Evolutionary conservation across 2,329 filamentous ascomycete genomes (phyloP).

Genomic region (Aspergillus novofumigatus): DNA sequence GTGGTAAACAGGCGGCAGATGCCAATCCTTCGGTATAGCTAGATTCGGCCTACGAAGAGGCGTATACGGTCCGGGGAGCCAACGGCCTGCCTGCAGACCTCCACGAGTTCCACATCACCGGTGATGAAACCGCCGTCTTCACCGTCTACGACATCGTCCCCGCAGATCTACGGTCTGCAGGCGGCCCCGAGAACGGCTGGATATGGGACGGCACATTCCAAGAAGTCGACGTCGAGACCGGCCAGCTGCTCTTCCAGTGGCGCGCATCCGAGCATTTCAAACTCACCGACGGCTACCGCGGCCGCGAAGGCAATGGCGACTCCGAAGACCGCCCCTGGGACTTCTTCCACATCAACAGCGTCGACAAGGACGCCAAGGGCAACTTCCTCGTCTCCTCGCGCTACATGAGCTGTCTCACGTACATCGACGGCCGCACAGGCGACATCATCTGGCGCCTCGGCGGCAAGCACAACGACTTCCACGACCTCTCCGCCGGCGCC

Average conservation of each 20-base stretch:
- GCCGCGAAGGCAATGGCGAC: slow-evolving; percentile 15
- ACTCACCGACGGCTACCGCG: slow-evolving; percentile 20
- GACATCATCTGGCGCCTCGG: slow-evolving; percentile 51
- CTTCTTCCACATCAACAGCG: slow-evolving; percentile 54
- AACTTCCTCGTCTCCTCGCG: slow-evolving; percentile 45
- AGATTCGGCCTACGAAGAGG: slow-evolving; percentile 31
- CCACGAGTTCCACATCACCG: slow-evolving; percentile 45
- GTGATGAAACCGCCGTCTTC: slow-evolving; percentile 41
- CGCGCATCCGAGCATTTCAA: slow-evolving; percentile 44
- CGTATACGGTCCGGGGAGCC: slow-evolving; percentile 35
- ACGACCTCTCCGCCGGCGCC: slow-evolving; percentile 36
- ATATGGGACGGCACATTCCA: slow-evolving; percentile 42
- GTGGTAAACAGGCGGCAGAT: neutral
- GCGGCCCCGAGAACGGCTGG: slow-evolving; percentile 36
- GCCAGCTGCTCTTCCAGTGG: slow-evolving; percentile 46
- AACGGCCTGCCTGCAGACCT: slow-evolving; percentile 36
- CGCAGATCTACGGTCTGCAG: slow-evolving; percentile 36
- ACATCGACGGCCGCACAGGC: slow-evolving; percentile 42
- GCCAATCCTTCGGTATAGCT: slow-evolving; percentile 15
- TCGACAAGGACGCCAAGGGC: slow-evolving; percentile 47
- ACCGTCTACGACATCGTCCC: slow-evolving; percentile 38
- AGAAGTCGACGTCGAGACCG: slow-evolving; percentile 44
- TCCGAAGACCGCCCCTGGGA: slow-evolving; percentile 41
- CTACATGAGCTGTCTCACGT: slow-evolving; percentile 33
- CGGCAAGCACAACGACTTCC: slow-evolving; percentile 43